These are phyloP conservation scores for Penicillium occitanis DNA, from an alignment of 2,329 filamentous ascomycete genomes.

Conservation along the genomic window DNA sequence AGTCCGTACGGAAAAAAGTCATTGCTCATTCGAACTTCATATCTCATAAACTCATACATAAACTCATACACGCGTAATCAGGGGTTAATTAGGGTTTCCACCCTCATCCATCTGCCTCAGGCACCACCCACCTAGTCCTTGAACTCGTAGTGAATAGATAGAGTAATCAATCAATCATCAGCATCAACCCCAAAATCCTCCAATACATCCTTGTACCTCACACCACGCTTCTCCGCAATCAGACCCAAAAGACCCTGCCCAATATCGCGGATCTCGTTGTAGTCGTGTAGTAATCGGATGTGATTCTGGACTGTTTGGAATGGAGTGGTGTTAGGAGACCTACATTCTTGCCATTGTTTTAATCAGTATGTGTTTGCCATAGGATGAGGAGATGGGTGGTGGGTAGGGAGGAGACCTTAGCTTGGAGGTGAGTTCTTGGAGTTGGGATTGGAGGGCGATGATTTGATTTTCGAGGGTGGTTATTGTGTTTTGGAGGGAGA, in stretches of 20 bases:
- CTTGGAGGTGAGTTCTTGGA: conserved; percentile 36
- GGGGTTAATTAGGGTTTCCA: not conserved
- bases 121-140: not conserved
- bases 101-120: not conserved
- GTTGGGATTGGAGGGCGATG: conserved; percentile 35
- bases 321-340: conserved; percentile 43
- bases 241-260: conserved; percentile 65
- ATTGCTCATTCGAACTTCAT: not conserved
- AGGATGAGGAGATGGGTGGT: not conserved
- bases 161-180: conserved; percentile 33
- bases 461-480: conserved; percentile 50
- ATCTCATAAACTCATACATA: not conserved
- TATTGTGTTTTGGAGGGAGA: conserved; percentile 28
- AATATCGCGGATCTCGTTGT: conserved; percentile 70
- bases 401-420: conserved; percentile 33
- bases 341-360: not conserved
- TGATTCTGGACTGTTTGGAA: conserved; percentile 60
- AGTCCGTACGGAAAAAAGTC: not conserved
- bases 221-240: conserved; percentile 64
- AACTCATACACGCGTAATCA: not conserved
- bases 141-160: no score
- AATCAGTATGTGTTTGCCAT: not conserved
- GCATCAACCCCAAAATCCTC: conserved; percentile 41
- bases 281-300: conserved; percentile 65
- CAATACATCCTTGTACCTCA: conserved; percentile 50